Conservation (phyloP, 2,329 filamentous ascomycete genomes). For the Claviceps sp. region DNA sequence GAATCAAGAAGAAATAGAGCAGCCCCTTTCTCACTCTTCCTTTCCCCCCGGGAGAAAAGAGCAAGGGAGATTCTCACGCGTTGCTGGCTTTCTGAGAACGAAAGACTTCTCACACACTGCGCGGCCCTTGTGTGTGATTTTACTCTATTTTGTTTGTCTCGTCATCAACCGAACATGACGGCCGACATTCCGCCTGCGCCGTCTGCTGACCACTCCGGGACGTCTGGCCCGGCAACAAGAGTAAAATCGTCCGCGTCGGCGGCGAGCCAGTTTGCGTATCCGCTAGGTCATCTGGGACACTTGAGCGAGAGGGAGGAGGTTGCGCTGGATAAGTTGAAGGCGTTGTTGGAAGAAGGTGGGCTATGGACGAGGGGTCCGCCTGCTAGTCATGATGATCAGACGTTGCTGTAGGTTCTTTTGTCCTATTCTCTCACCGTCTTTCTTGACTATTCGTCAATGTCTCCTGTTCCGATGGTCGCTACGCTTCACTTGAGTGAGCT, state of each 20-base stretch:
- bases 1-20: too few species aligned
- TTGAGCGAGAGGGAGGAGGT: conserved; percentile 55
- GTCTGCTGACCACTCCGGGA: conserved; percentile 7
- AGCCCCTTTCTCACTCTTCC: too few species aligned
- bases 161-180: conserved; percentile 10
- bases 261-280: conserved; percentile 40
- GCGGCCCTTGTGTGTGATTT: background rate
- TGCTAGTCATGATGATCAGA: conserved; percentile 59
- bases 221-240: conserved; percentile 11
- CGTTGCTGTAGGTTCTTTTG: conserved; percentile 45
- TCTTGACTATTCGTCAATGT: background rate
- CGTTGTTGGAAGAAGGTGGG: conserved; percentile 47
- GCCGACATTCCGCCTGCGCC: conserved; percentile 11
- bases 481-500: too few species aligned
- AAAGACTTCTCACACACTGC: background rate
- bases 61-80: background rate
- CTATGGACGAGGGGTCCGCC: conserved; percentile 45
- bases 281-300: conserved; percentile 68
- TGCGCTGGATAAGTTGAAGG: conserved; percentile 60
- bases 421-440: background rate
- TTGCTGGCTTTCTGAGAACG: background rate
- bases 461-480: too few species aligned
- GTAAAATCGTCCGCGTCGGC: conserved; percentile 18
- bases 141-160: too few species aligned
- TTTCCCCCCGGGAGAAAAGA: background rate